phyloP scores from a whole-genome alignment of 1,139 yeast genomes.

The Sugiyamaella pinicola region DNA sequence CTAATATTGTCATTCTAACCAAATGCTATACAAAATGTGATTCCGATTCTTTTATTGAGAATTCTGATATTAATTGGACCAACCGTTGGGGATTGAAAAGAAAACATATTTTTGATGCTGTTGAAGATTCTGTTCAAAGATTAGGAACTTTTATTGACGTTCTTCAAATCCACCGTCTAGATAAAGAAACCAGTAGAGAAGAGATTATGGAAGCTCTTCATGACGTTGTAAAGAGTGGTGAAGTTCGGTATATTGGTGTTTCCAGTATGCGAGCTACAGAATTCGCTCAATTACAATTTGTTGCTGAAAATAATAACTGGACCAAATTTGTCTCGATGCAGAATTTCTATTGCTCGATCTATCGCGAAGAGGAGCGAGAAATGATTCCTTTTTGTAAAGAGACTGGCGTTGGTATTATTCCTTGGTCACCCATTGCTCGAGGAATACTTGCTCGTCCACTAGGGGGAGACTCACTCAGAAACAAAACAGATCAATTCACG shows the following conservation, averaged over 20 bases:
- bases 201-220: conserved; percentile 58
- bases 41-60: conserved; percentile 8
- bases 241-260: conserved; percentile 58
- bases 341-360: conserved; percentile 55
- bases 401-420: conserved; percentile 54
- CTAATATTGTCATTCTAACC: conserved; percentile 43
- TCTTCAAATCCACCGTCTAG: conserved; percentile 70
- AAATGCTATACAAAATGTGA: conserved; percentile 37
- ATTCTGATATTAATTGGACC: conserved; percentile 28
- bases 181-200: conserved; percentile 47
- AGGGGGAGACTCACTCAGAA: conserved; percentile 34
- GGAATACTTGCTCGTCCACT: conserved; percentile 52
- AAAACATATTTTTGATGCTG: conserved; percentile 57
- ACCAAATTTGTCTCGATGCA: conserved; percentile 63
- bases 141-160: conserved; percentile 73
- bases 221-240: conserved; percentile 52
- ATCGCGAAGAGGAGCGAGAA: conserved; percentile 64
- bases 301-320: conserved; percentile 57
- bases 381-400: conserved; percentile 61
- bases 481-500: conserved; percentile 7
- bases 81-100: conserved; percentile 52
- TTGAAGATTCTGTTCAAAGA: conserved; percentile 52
- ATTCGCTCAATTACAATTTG: conserved; percentile 53
- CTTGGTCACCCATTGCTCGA: conserved; percentile 56
- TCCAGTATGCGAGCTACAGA: conserved; percentile 51